Percentiles rank a stretch among this genome's conserved stretches.
phyloP scores from a whole-genome alignment of 2,329 filamentous ascomycete species.

The Apiospora koreana region DNA sequence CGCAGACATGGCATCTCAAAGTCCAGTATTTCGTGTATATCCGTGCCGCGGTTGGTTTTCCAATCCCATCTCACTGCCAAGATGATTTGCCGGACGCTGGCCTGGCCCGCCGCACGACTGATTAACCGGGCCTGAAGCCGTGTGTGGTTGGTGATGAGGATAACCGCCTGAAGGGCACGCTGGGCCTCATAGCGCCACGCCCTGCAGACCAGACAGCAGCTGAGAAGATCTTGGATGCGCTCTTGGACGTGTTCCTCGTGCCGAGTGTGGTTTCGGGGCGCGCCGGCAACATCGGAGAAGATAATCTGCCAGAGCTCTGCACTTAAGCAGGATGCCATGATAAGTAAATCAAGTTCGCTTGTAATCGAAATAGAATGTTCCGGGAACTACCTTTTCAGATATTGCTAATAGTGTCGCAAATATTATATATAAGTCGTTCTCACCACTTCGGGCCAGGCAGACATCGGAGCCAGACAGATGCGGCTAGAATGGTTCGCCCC shows the following conservation, averaged over 20 bases:
- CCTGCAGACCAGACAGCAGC: neutral
- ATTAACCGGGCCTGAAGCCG: neutral
- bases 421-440: neutral
- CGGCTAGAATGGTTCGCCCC: neutral
- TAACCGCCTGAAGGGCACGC: neutral
- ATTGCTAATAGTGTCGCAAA: neutral
- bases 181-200: neutral
- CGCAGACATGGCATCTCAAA: neutral
- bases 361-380: neutral
- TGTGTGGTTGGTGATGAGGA: neutral
- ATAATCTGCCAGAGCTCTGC: neutral
- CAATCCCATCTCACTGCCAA: neutral
- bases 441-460: neutral
- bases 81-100: neutral
- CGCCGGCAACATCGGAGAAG: neutral
- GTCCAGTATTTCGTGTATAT: neutral
- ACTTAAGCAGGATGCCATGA: neutral
- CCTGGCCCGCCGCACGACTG: neutral
- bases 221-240: neutral
- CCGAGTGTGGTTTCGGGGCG: neutral
- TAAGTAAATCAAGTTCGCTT: neutral
- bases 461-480: neutral
- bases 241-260: neutral
- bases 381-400: neutral
- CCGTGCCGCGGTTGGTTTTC: neutral